phyloP scores from a whole-genome alignment of 306 rosid genomes.

The Casuarina cunninghamiana region DNA sequence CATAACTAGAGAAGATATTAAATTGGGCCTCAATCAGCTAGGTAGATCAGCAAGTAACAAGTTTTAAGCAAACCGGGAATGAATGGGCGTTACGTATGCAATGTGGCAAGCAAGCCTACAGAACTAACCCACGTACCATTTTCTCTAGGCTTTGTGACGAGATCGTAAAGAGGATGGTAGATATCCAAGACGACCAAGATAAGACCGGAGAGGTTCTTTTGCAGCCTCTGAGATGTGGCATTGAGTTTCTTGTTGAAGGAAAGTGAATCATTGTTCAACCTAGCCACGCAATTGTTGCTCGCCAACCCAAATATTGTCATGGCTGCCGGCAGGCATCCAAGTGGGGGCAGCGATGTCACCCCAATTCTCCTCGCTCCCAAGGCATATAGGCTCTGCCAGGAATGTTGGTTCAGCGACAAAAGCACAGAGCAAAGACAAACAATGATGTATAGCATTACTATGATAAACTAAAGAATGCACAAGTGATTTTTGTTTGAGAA shows the following conservation, averaged over 20 bases:
- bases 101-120: neutral
- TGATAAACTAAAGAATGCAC: too few relatives aligned
- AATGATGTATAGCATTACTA: too few relatives aligned
- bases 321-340: slow-evolving; percentile 66
- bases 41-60: neutral
- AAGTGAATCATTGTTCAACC: slow-evolving; percentile 50
- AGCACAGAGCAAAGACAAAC: neutral
- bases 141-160: slow-evolving; percentile 53
- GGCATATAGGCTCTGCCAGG: slow-evolving; percentile 52
- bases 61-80: neutral
- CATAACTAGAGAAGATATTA: too few relatives aligned
- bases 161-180: slow-evolving; percentile 55
- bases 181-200: slow-evolving; percentile 56
- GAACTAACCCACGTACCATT: slow-evolving; percentile 39
- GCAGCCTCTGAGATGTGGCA: slow-evolving; percentile 51
- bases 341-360: slow-evolving; percentile 63
- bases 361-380: slow-evolving; percentile 74
- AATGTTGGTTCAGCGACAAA: neutral
- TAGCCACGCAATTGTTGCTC: slow-evolving; percentile 51
- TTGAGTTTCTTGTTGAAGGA: slow-evolving; percentile 57
- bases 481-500: neutral
- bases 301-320: slow-evolving; percentile 62
- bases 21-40: too few relatives aligned
- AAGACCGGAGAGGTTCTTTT: slow-evolving; percentile 47
- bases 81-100: neutral